Evolutionary conservation across 2,329 filamentous ascomycete species (phyloP), one percentile per base, ranked within the genome.

Genomic region (Arthroderma sp.): DNA sequence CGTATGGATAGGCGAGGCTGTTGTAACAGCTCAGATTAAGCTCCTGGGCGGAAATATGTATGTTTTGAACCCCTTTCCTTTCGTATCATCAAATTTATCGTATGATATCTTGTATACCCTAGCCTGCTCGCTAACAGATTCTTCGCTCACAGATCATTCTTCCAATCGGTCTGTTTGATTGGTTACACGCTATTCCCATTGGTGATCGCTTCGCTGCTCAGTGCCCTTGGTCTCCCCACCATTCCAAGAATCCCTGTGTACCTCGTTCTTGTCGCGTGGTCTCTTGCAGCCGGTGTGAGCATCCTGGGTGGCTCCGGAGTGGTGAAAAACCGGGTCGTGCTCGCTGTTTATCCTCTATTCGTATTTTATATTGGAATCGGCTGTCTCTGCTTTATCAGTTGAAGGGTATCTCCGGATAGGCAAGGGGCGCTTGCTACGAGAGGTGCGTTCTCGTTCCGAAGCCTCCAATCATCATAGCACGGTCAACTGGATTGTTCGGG

Each of bases 1-100:
- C 66, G 82, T 98, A 44, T 98, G 91, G 91, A 80, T 98, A 47
- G 91, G 88, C 29, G 88, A 96, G 70, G 88, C 88, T 1, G 83
- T 94, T 3, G 91, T 98, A 48, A 98, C 91, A n/a, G 68, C 94
- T 59, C 91, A 98, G 73, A 96, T 98, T 64, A 94, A 94, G 69
- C 71, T 98, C 54, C 68, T 98, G 48, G 91, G 91, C 48, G 91
- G 91, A 38, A 95, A 91, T 69, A 95, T 98, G 89, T 96, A 71
- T 66, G 87, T 77, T 32, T 36, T 42, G 5, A 27, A 9, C 29
- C 22, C 38, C 40, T 44, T 40, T 11, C 38, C 11, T 11, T 36
- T 34, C 15, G 38, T 33, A 22, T 28, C 27, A 39, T 4, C 45
- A 22, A 29, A 34, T 28, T 11, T 33, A 8, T 11, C 7, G 28